Evolutionary conservation across 2,329 filamentous ascomycete species (phyloP).

Genomic region (Cytospora chrysosperma): DNA sequence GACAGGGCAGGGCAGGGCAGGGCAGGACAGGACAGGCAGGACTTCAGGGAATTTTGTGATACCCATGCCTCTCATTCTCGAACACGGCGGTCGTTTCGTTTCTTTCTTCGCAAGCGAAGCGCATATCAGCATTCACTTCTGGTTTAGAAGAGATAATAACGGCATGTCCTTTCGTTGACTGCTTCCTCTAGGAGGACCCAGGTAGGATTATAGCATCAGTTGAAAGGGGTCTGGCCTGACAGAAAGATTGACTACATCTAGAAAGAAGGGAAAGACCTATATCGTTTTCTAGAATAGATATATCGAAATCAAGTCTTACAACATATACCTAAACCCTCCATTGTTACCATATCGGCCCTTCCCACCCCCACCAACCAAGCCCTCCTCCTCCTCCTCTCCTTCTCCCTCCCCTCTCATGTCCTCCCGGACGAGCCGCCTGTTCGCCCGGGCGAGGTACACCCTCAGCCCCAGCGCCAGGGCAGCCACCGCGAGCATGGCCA

Average conservation of each 20-base stretch:
- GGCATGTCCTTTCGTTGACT: conserved; percentile 5
- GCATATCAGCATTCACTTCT: conserved; percentile 4
- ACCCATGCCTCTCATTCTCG: conserved; percentile 21
- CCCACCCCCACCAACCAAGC: conserved; percentile 37
- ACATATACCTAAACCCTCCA: conserved; percentile 46
- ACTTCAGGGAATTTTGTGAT: conserved; percentile 8
- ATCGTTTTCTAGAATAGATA: not conserved
- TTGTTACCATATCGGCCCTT: conserved; percentile 26
- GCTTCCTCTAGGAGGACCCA: not conserved
- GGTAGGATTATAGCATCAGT: no score
- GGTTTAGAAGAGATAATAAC: conserved; percentile 2
- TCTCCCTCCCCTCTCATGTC: conserved; percentile 28
- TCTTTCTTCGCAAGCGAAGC: not conserved
- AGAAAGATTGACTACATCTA: no score
- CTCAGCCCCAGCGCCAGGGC: conserved; percentile 54
- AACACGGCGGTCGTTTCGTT: conserved; percentile 2
- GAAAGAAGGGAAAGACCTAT: not conserved
- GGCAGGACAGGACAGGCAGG: conserved; percentile 11
- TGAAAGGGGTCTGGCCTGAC: no score
- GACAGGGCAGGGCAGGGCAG: conserved; percentile 10
- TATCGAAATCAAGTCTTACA: conserved; percentile 35
- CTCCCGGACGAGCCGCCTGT: conserved; percentile 43
- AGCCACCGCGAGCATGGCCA: conserved; percentile 62
- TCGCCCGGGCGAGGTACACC: conserved; percentile 51
- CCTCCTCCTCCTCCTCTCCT: conserved; percentile 43